A percentile compares a stretch with the other conserved stretches of the same genome.
phyloP scores from a whole-genome alignment of 495 filamentous ascomycete genomes.

The Penicillium pancosmium region DNA sequence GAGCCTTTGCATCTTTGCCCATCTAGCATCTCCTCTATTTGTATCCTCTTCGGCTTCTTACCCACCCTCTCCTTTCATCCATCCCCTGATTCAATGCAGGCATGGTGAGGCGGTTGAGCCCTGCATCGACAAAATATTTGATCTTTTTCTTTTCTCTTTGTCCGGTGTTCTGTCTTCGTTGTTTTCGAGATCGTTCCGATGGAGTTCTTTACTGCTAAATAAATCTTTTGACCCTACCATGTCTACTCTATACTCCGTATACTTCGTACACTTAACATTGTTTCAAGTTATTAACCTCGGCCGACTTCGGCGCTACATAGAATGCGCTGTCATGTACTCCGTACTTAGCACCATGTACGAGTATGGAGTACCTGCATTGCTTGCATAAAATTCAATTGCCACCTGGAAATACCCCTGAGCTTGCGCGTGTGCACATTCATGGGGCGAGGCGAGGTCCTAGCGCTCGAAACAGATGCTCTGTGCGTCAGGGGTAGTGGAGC shows the following conservation, averaged over 20 bases:
- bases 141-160: background rate
- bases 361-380: background rate
- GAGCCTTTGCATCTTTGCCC: slow-evolving; percentile 19
- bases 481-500: slow-evolving; percentile 2
- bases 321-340: no score
- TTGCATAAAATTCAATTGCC: background rate
- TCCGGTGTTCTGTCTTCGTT: background rate
- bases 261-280: background rate
- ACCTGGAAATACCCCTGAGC: background rate
- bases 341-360: no score
- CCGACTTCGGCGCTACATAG: no score
- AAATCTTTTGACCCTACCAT: background rate
- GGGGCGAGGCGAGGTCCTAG: background rate
- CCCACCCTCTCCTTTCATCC: background rate
- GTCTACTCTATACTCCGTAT: background rate
- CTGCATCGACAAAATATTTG: background rate
- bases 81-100: background rate
- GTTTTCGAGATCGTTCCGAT: background rate
- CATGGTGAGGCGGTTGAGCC: background rate
- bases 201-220: slow-evolving; percentile 1
- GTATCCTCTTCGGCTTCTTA: slow-evolving; percentile 3
- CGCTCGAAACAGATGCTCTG: background rate
- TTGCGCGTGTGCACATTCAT: background rate
- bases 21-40: background rate
- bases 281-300: background rate